Base-by-base conservation (phyloP, 2,329 filamentous ascomycete species). In the Nothomitra cinnamomea region DNA sequence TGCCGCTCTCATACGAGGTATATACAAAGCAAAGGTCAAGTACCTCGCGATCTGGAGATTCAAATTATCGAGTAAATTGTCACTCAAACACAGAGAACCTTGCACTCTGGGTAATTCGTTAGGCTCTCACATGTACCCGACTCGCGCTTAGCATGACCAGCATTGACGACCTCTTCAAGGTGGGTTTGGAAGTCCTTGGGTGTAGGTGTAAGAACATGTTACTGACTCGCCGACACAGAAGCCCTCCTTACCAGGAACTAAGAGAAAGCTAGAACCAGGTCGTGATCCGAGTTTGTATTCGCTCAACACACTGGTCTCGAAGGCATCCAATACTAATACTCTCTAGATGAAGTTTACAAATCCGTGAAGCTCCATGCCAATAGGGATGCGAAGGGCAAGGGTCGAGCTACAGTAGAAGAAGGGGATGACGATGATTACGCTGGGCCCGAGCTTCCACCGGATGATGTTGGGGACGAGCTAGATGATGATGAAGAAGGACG, bases 401-500 rank as follows among this genome's bases (percentile, higher is more conserved):
- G 66, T 5, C 71, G 71, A 32, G 64, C 71, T 2, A 69, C 68
- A 12, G 69, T 74, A 45, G 69, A 73, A 28, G 74, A 76, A 38
- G 71, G 71, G 12, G 58, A 62, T 3, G 67, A 68, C 17, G 65
- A 72, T 21, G 66, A 66, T 25, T 69, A 69, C 56, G 72, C 76
- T 1, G 76, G 75, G 0, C 75, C 75, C 1, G 72, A 78, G 43
- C 68, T 76, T 36, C 75, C 78, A 13, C 72, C 72, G 5, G 66
- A 67, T 41, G 77, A 78, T 57, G 72, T 77, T 24, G 74, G 73
- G 53, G 70, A 74, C 36, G 78, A 77, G 49, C 75, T 76, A 51
- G 75, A 79, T 68, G 85, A 90, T 59, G 89, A 95, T 61, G 87
- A 95, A 53, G 92, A 94, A 58, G 92, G 90, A 1, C 82, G 92